Evolutionary conservation across 2,329 filamentous ascomycete genomes (phyloP), one percentile per base, ranked within the genome.

Genomic region (Aspergillus sp.): DNA sequence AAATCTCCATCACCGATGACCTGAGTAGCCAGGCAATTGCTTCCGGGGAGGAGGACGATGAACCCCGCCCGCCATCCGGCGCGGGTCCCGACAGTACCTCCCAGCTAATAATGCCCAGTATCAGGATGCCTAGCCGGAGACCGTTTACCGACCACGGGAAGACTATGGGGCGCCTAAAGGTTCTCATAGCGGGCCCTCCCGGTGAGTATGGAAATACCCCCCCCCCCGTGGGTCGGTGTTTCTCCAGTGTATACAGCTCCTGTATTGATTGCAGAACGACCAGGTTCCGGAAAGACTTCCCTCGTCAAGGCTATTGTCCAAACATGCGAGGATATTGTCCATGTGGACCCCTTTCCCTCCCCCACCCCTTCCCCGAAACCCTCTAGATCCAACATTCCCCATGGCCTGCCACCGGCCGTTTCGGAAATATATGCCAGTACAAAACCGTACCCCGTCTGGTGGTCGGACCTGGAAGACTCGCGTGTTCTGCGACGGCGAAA

Each of bases 91-190:
- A 77, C 60, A 75, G 78, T 69, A 68, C 78, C 12, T 78, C 80
- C n/a, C 93, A 98, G 75, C 84, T 99, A n/a, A 91, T 99, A 61
- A 99, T 99, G 95, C 95, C 95, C 5, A 96, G 92, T 71, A 89
- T 99, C 69, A 88, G 86, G 62, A 95, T 99, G 85, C 94, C 95
- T 3, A 90, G 87, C 61, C 87, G 95, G 53, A 85, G 92, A 54
- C 93, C 93, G 0, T 98, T 98, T 74, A 97, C 95, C 0, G 87
- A 90, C n/a, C 85, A 85, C 51, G 95, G 95, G 16, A 94, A 90
- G 77, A 84, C 84, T 36, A 85, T 98, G 73, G 94, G 94, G 1
- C 88, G 91, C 67, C 81, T 98, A 56, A 98, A 96, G 78, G 81
- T 98, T n/a, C 81, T 98, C 64, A 82, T 98, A 57, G 90, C 92